Evolutionary conservation across 2,329 filamentous ascomycete species (phyloP), one percentile per base, ranked within the genome.

Genomic region (Colletotrichum somersetense): DNA sequence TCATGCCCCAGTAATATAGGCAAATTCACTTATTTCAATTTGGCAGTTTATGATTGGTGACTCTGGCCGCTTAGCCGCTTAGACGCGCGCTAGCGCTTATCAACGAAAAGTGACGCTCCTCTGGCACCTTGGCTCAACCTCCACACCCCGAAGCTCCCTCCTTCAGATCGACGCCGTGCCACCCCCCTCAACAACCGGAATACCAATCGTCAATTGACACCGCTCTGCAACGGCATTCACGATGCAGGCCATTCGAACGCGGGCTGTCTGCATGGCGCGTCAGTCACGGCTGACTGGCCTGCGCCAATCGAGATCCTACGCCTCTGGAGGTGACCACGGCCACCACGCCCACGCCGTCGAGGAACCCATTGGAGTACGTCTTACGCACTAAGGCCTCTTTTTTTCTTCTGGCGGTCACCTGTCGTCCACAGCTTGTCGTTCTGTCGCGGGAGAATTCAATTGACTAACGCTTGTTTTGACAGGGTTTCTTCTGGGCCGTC

Each of bases 331-430:
- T 52, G 81, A 82, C 79, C 86, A 88, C 76, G 83, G 80, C 72
- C 82, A 85, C 78, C 77, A 83, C 73, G 78, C 76, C 66, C 81
- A 85, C 75, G 80, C 83, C 71, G 83, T 85, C 73, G 84, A 86
- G 76, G 89, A 90, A 81, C 83, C 84, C 71, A 83, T 89, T 77
- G 88, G 88, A 76, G 89, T 90, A 89, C 72, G 88, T 84, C 71
- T 44, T 44, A 55, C 26, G 26, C 23, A 53, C 38, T 20, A 23
- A 33, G 23, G 62, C 46, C 48, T 38, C n/a, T 11, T 26, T 26
- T 26, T 26, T 26, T 26, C 26, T 48, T 10, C 12, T 38, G 12
- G 55, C 20, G 35, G 18, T 12, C 30, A 14, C 35, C 38, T 44
- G 38, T n/a, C 38, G 62, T 53, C 30, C 2, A n/a, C 42, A n/a